Base-by-base conservation (phyloP, 768 basidiomycete species). In the Tubosaeta sp. region DNA sequence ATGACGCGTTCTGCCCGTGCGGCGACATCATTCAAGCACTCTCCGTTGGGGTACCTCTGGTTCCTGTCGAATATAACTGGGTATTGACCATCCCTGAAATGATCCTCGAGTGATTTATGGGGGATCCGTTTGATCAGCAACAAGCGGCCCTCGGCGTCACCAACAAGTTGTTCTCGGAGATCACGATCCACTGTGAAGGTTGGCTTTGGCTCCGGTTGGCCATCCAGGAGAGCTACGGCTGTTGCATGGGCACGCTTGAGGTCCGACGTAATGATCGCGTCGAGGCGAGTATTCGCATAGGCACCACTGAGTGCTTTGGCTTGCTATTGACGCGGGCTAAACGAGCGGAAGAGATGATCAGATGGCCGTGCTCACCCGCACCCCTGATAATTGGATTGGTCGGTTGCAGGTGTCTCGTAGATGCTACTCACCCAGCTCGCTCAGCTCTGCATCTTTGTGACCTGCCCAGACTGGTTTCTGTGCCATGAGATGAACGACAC, bases 131-230 rank as follows among this genome's bases (percentile, higher is more conserved):
- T 62, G 22, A 53, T 35, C 25, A 46, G 58, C 68, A 79, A 83
- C 3, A 76, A 62, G 27, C 78, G 72, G 4, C 89, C 87, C 63
- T 91, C 90, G 1, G 80, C 87, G 6, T 73, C 64, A 22, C 89
- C 89, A 53, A 83, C 90, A 60, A 77, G 60, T 63, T 86, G 86
- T 64, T 90, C 89, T 38, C 82, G 76, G 3, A 90, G 70, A 42
- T 81, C 71, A 11, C 66, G 65, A 6, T 81, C 80, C 12, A 75
- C 69, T 22, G 65, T 70, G 36, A 86, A 65, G 8, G 75, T 67
- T 0, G 78, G 77, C 51, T 75, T 73, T 21, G 76, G 73, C 29
- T 72, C 61, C 9, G 59, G 54, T 59, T 86, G 84, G 6, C 70
- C 72, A 7, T 75, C 70, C 24, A 70, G 71, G 25, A 90, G 64